A percentile compares a stretch with the other conserved stretches of the same genome.
These are phyloP conservation scores for Penicillium robsamsonii DNA, from an alignment of 495 filamentous ascomycete genomes.

Conservation along the genomic window DNA sequence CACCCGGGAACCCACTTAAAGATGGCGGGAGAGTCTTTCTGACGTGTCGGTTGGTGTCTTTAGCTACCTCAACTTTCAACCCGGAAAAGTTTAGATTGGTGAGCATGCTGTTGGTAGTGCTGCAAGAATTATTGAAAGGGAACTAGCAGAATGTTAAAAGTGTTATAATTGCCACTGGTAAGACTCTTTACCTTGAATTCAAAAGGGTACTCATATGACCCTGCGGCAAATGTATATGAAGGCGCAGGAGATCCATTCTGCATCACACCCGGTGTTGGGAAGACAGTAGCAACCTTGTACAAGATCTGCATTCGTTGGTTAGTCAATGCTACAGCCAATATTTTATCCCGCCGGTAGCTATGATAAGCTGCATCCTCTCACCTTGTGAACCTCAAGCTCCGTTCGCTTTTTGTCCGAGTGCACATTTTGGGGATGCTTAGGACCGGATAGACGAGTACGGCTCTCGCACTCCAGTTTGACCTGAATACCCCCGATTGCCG, in stretches of 20 bases:
- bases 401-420: conserved; percentile 55
- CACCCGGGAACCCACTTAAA: conserved; percentile 72
- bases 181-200: conserved; percentile 66
- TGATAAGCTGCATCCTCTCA: conserved; percentile 32
- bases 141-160: conserved; percentile 43
- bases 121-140: conserved; percentile 88
- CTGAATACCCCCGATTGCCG: conserved; percentile 71
- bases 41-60: conserved; percentile 61
- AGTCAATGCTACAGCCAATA: conserved; percentile 9
- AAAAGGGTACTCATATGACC: conserved; percentile 87
- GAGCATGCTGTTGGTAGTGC: conserved; percentile 55
- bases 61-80: conserved; percentile 57
- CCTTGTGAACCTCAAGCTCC: conserved; percentile 77
- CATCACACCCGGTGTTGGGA: conserved; percentile 56
- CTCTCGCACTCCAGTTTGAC: conserved; percentile 95
- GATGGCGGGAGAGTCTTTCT: conserved; percentile 87
- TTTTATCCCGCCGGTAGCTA: neutral
- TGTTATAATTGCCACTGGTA: neutral
- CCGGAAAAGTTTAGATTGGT: conserved; percentile 56
- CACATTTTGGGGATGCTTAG: conserved; percentile 59
- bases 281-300: conserved; percentile 63
- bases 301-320: conserved; percentile 50
- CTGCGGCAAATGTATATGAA: conserved; percentile 66
- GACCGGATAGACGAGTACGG: conserved; percentile 57
- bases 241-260: conserved; percentile 41